These are phyloP conservation scores for Kodamaea nitidulidarum DNA, from an alignment of 805 yeast genomes.

Conservation along the genomic window DNA sequence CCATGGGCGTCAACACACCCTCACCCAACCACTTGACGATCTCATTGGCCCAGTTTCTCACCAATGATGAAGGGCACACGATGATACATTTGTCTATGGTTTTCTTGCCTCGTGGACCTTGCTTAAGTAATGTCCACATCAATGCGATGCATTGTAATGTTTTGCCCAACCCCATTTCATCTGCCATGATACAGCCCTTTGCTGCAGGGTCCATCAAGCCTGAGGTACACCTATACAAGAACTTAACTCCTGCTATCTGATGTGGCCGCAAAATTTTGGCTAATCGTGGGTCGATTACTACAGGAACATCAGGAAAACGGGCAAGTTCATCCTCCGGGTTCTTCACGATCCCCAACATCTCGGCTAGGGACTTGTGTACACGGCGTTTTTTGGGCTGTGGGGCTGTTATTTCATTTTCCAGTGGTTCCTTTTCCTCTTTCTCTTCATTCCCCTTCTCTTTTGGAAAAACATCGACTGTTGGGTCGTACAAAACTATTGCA, in stretches of 20 bases:
- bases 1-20: conserved; percentile 82
- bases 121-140: conserved; percentile 88
- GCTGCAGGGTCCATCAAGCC: conserved; percentile 82
- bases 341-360: conserved; percentile 68
- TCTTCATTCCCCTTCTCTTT: conserved; percentile 19
- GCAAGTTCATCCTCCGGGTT: conserved; percentile 45
- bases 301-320: conserved; percentile 83
- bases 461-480: conserved; percentile 70
- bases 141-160: conserved; percentile 85
- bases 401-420: conserved; percentile 8
- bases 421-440: conserved; percentile 14
- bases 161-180: conserved; percentile 94
- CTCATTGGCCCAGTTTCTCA: conserved; percentile 96
- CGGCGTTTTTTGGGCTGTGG: conserved; percentile 30
- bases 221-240: conserved; percentile 83
- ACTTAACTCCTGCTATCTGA: conserved; percentile 93
- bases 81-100: conserved; percentile 87
- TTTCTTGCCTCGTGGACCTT: conserved; percentile 79
- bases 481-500: conserved; percentile 93
- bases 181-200: conserved; percentile 97
- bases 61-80: conserved; percentile 93
- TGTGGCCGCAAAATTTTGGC: conserved; percentile 89
- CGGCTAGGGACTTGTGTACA: conserved; percentile 67
- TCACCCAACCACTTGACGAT: conserved; percentile 92
- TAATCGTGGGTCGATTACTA: conserved; percentile 87